Evolutionary conservation across 768 basidiomycete genomes (phyloP).

Genomic region (Lanmaoa rubissima): DNA sequence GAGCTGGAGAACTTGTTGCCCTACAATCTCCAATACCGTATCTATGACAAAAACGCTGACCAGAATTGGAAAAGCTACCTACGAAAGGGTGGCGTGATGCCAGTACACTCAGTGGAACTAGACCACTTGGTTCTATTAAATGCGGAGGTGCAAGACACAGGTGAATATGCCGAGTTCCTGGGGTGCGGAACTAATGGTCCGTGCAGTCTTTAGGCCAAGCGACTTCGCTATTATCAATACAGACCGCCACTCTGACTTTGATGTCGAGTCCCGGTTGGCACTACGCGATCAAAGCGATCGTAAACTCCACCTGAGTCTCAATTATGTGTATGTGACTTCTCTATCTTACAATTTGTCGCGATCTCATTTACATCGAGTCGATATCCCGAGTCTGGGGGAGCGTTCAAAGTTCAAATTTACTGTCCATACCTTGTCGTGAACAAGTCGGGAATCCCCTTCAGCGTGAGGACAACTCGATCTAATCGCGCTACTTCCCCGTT

Average conservation of each 20-base stretch:
- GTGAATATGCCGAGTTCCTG: constrained; percentile 38
- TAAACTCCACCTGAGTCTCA: constrained; percentile 79
- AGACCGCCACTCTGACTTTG: constrained; percentile 87
- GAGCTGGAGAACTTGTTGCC: constrained; percentile 95
- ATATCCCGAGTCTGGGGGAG: constrained; percentile 88
- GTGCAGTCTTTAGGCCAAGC: constrained; percentile 82
- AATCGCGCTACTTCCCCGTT: constrained; percentile 61
- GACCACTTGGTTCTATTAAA: constrained; percentile 87
- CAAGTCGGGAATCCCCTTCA: constrained; percentile 86
- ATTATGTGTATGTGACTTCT: constrained; percentile 73
- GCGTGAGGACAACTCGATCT: constrained; percentile 60
- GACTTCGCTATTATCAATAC: constrained; percentile 98
- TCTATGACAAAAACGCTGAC: constrained; percentile 93
- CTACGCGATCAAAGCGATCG: constrained; percentile 72
- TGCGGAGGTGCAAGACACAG: constrained; percentile 86
- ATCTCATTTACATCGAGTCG: constrained; percentile 41
- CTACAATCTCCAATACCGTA: constrained; percentile 92
- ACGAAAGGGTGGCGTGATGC: constrained; percentile 91
- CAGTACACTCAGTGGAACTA: constrained; percentile 93
- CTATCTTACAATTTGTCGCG: background rate
- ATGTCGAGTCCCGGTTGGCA: constrained; percentile 68
- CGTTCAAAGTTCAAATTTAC: constrained; percentile 95
- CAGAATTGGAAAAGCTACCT: constrained; percentile 95
- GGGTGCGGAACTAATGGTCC: background rate
- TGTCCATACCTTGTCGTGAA: constrained; percentile 88